Base-by-base conservation (phyloP, 768 basidiomycete genomes). In the Amanita fuliginea region DNA sequence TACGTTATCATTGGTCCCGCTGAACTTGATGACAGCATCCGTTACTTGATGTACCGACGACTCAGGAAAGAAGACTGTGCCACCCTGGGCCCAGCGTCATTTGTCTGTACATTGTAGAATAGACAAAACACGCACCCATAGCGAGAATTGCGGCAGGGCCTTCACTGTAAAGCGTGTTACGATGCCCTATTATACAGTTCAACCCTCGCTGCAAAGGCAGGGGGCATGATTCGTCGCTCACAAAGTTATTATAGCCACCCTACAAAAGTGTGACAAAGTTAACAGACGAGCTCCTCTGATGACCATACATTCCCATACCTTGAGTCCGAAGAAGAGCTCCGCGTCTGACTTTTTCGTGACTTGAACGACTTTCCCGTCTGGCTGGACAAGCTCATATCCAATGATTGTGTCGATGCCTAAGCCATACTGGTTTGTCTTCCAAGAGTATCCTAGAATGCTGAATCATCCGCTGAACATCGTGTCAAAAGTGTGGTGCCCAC, bases 81-180 rank as follows among this genome's bases (percentile, higher is more conserved):
- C 80, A 4, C 77, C 78, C 78, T 80, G 50, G 19, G 5, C 16
- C 40, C 14, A 13, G 3, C 32, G 3, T 11, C n/a, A 44, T 60
- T 0, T 62, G 66, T 7, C 80, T 79, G 53, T 71, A 70, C 0
- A 81, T 24, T 44, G 74, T 63, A 86, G 53, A 10, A 81, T 81
- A 51, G 73, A 66, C 16, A 8, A 22, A 32, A 36, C 21, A 49
- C 72, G 10, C 62, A 82, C 80, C 80, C 80, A 83, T 49, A 83
- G 74, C 60, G 73, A 59, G 0, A 64, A 63, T 62, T 82, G 79
- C 4, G 80, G 74, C 55, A 69, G 70, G 0, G 77, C 67, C 53
- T 72, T 73, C 16, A 83, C 44, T 0, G 73, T 77, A 55, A 83
- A 77, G 37, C 62, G 69, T 0, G 80, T 83, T 2, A 83, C 76